Percentiles rank a stretch among this genome's conserved stretches.
phyloP scores from a whole-genome alignment of 2,329 filamentous ascomycete genomes.

The Rhexocercosporidium sp. region DNA sequence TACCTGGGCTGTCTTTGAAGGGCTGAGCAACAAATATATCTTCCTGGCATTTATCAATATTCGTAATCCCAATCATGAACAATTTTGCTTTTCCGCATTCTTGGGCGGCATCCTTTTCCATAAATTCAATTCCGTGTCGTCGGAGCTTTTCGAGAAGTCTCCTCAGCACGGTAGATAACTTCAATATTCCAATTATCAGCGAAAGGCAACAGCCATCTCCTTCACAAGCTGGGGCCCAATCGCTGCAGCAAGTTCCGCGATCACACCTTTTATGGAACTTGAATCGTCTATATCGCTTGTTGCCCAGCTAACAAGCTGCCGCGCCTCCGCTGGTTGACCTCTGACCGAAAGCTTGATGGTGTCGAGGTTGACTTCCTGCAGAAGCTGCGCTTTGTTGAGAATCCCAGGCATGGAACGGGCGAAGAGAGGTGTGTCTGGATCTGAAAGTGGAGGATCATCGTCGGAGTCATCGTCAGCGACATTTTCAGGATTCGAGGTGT shows the following conservation, averaged over 20 bases:
- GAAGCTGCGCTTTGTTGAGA: slow-evolving; percentile 58
- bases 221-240: slow-evolving; percentile 64
- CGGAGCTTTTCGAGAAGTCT: no score
- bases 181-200: background rate
- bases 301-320: slow-evolving; percentile 66
- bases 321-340: slow-evolving; percentile 47
- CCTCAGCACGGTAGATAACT: background rate
- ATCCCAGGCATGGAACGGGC: slow-evolving; percentile 71
- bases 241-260: slow-evolving; percentile 71
- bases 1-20: no score
- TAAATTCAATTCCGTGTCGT: no score
- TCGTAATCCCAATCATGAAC: background rate
- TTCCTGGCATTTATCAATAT: background rate
- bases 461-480: slow-evolving; percentile 23
- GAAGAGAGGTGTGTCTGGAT: slow-evolving; percentile 55
- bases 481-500: background rate
- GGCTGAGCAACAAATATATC: no score
- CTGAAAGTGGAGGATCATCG: slow-evolving; percentile 23
- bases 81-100: background rate
- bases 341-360: slow-evolving; percentile 56
- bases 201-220: slow-evolving; percentile 56
- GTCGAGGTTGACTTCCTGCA: slow-evolving; percentile 59
- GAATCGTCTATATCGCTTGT: slow-evolving; percentile 54
- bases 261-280: slow-evolving; percentile 60
- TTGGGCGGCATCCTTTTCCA: no score